Conservation (phyloP, 2,329 filamentous ascomycete species). For the Magnaporthiopsis rhizophila region DNA sequence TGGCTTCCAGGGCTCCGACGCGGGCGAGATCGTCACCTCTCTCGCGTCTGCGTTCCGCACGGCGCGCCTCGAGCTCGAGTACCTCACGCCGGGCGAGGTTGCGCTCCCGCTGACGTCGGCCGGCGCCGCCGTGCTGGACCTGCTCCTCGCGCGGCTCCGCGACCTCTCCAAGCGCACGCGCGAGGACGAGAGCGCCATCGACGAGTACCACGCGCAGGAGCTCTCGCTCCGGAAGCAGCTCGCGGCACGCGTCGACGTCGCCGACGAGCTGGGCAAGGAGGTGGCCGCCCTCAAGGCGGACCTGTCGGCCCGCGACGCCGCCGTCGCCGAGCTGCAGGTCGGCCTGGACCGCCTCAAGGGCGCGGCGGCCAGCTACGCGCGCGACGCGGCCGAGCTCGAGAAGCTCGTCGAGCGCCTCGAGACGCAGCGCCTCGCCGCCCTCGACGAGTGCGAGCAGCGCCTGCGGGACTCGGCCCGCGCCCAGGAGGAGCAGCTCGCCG, state of each 20-base stretch:
- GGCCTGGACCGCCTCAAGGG: constrained; percentile 41
- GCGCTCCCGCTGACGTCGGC: constrained; percentile 41
- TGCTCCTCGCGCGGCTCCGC: constrained; percentile 42
- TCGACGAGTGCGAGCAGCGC: constrained; percentile 33
- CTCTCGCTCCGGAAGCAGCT: constrained; percentile 49
- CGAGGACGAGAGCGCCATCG: constrained; percentile 45
- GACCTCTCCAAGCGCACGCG: constrained; percentile 36
- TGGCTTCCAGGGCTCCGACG: constrained; percentile 42
- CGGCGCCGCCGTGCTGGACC: constrained; percentile 47
- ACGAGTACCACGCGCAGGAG: constrained; percentile 53
- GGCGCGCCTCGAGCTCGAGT: constrained; percentile 54
- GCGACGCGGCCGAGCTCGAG: constrained; percentile 48
- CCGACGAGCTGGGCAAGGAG: constrained; percentile 38
- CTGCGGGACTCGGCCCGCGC: neutral
- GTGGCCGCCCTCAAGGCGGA: constrained; percentile 23
- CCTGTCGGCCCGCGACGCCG: constrained; percentile 24
- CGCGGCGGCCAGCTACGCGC: constrained; percentile 43
- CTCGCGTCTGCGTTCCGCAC: constrained; percentile 43
- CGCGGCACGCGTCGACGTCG: constrained; percentile 40
- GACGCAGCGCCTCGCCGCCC: constrained; percentile 35
- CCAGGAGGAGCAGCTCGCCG: neutral
- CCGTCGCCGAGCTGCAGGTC: constrained; percentile 39
- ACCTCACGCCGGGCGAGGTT: constrained; percentile 52
- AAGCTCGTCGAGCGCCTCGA: constrained; percentile 41
- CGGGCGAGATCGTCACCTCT: constrained; percentile 38